Percentiles rank a stretch among this genome's conserved stretches.
Evolutionary conservation across 2,329 filamentous ascomycete genomes (phyloP).

Genomic region (Diaporthe citriasiana): DNA sequence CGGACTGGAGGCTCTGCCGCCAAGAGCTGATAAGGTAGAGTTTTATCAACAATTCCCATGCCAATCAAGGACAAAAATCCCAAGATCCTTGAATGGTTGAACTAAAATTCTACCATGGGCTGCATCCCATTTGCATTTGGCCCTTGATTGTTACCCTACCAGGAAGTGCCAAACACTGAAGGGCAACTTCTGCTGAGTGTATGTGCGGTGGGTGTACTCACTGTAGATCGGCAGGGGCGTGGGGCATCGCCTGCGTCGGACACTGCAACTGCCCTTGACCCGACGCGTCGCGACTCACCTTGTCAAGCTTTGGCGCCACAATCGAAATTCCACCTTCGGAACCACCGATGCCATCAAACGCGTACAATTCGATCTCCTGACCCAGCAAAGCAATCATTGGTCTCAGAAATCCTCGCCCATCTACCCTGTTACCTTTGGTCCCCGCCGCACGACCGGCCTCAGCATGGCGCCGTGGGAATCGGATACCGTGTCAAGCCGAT

Average conservation of each 20-base stretch:
- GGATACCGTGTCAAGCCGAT: neutral
- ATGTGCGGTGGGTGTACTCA: too few species aligned
- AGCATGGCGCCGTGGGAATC: conserved; percentile 2
- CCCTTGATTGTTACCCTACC: neutral
- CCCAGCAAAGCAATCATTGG: neutral
- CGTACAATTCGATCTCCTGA: neutral
- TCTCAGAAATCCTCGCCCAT: neutral
- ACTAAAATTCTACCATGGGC: too few species aligned
- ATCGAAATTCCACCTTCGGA: neutral
- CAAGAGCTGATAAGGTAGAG: too few species aligned
- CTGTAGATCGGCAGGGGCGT: conserved; percentile 3
- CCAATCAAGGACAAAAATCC: too few species aligned
- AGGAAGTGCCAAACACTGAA: neutral
- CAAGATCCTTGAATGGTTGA: too few species aligned
- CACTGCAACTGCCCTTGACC: neutral
- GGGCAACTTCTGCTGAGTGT: neutral
- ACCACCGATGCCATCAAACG: neutral
- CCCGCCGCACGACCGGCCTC: neutral
- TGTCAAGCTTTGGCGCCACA: neutral
- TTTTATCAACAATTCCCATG: too few species aligned
- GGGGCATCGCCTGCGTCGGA: neutral
- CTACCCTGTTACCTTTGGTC: neutral
- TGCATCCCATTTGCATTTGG: neutral
- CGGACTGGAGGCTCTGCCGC: too few species aligned
- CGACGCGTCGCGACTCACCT: conserved; percentile 4